phyloP scores from a whole-genome alignment of 768 basidiomycete genomes.

The Pholiota microspora region DNA sequence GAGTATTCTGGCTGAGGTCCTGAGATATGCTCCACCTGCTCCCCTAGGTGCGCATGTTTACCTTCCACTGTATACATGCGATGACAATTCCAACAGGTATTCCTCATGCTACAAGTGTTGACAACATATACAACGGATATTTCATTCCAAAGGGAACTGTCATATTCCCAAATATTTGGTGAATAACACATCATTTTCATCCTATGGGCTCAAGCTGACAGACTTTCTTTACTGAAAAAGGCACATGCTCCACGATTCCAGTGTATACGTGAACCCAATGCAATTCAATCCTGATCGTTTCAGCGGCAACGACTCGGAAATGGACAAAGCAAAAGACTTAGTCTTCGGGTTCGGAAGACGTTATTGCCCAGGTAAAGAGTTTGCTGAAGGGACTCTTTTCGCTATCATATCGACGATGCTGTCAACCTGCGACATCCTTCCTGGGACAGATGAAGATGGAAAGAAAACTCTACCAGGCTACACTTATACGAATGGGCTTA shows the following conservation, averaged over 20 bases:
- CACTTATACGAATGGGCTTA: conserved; percentile 16
- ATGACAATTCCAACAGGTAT: conserved; percentile 9
- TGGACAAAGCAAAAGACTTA: conserved; percentile 33
- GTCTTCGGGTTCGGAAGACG: conserved; percentile 43
- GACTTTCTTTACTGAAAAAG: conserved; percentile 19
- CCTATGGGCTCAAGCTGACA: neutral
- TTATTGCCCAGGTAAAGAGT: conserved; percentile 40
- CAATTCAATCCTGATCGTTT: conserved; percentile 61
- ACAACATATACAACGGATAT: conserved; percentile 23
- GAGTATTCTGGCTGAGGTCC: conserved; percentile 43
- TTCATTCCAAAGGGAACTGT: conserved; percentile 41
- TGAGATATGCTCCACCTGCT: conserved; percentile 43
- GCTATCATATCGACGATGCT: conserved; percentile 29
- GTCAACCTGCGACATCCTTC: conserved; percentile 31
- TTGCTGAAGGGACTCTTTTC: conserved; percentile 29
- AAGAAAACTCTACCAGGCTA: conserved; percentile 21
- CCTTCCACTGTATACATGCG: neutral
- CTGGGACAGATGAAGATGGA: conserved; percentile 28
- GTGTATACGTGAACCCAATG: conserved; percentile 49
- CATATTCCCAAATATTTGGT: conserved; percentile 51
- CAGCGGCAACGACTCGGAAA: conserved; percentile 33
- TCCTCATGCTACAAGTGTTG: conserved; percentile 19
- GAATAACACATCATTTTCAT: conserved; percentile 2
- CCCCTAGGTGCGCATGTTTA: conserved; percentile 33
- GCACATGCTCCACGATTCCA: conserved; percentile 55